Conservation (phyloP, 352 stramenopile species). For the Phytophthora lateralis region DNA sequence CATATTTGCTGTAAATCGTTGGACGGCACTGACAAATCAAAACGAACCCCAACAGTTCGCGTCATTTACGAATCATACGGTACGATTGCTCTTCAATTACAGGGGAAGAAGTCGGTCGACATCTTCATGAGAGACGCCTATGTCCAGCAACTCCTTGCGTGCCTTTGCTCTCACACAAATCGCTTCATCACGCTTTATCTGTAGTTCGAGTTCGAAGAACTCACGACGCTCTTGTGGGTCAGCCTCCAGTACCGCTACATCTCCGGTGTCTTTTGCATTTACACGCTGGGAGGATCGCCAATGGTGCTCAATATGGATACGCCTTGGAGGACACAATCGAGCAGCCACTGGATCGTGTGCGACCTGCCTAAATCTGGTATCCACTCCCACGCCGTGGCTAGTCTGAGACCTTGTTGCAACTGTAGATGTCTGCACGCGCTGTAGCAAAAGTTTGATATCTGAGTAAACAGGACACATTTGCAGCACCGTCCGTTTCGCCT, state of each 20-base stretch:
- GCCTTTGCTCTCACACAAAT: constrained; percentile 41
- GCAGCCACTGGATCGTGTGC: background rate
- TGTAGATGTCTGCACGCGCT: background rate
- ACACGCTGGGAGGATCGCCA: background rate
- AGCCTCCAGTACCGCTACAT: constrained; percentile 10
- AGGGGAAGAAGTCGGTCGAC: constrained; percentile 46
- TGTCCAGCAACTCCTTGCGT: constrained; percentile 46
- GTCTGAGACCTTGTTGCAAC: background rate
- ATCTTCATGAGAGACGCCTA: constrained; percentile 34
- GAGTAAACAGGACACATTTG: constrained; percentile 15
- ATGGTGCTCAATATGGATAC: background rate
- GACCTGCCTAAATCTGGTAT: constrained; percentile 6
- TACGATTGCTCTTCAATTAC: constrained; percentile 11
- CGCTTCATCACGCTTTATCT: constrained; percentile 44
- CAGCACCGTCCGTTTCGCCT: constrained; percentile 8
- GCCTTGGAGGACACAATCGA: constrained; percentile 4
- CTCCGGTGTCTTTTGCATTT: background rate
- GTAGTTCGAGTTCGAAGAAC: constrained; percentile 48
- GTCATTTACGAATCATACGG: background rate
- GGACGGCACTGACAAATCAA: too few relatives aligned
- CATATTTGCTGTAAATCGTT: too few relatives aligned
- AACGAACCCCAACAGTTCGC: background rate
- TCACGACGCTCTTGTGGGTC: constrained; percentile 36
- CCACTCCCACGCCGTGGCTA: background rate
- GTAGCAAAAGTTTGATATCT: background rate